These are phyloP conservation scores for Boletus pseudo-olivaceus DNA, from an alignment of 768 basidiomycete species.

Conservation along the genomic window DNA sequence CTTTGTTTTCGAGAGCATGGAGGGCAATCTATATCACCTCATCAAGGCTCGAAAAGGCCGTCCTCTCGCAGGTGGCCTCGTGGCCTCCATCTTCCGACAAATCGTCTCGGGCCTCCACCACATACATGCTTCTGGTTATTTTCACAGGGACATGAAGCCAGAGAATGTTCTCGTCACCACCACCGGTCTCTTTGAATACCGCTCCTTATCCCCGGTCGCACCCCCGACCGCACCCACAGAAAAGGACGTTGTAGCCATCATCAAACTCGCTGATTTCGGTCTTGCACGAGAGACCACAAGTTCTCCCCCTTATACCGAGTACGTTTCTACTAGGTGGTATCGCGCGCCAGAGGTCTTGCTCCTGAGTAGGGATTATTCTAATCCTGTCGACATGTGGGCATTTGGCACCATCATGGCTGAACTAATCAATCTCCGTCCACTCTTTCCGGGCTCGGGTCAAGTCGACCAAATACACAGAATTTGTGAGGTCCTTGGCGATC, in stretches of 20 bases:
- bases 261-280: conserved; percentile 98
- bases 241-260: conserved; percentile 92
- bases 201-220: conserved; percentile 67
- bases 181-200: conserved; percentile 91
- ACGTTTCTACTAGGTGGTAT: conserved; percentile 99
- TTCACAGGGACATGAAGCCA: conserved; percentile 99
- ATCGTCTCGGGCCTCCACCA: conserved; percentile 88
- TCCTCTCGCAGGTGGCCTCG: conserved; percentile 93
- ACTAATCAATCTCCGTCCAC: conserved; percentile 87
- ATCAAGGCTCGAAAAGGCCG: conserved; percentile 96
- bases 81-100: conserved; percentile 92
- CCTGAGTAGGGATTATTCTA: conserved; percentile 88
- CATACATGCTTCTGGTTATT: conserved; percentile 90
- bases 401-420: conserved; percentile 98
- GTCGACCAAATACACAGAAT: conserved; percentile 90
- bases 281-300: conserved; percentile 88
- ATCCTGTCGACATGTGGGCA: conserved; percentile 99
- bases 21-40: conserved; percentile 98
- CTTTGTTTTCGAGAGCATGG: conserved; percentile 99
- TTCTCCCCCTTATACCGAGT: conserved; percentile 94
- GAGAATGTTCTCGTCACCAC: conserved; percentile 99
- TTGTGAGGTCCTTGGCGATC: conserved; percentile 92
- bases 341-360: conserved; percentile 96
- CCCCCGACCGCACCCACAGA: conserved; percentile 66
- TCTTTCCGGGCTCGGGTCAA: conserved; percentile 93